Percentiles rank a stretch among this genome's conserved stretches.
phyloP scores from a whole-genome alignment of 2,329 filamentous ascomycete genomes.

The Cryphonectria naterciae region DNA sequence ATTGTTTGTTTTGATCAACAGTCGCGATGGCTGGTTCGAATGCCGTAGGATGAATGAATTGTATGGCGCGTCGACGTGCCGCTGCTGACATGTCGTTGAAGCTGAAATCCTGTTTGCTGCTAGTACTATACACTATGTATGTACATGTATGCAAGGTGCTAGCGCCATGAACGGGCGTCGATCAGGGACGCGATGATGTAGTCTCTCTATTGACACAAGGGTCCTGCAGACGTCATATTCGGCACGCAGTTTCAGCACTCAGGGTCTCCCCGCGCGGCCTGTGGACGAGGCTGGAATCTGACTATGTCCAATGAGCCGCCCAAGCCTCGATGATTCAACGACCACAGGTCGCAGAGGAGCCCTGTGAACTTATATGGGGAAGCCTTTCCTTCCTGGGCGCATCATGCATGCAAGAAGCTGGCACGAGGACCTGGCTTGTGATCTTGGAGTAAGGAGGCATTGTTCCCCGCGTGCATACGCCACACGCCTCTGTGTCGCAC shows the following conservation, averaged over 20 bases:
- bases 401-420: conserved; percentile 15
- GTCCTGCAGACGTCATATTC: conserved; percentile 23
- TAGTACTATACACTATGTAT: not conserved
- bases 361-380: not conserved
- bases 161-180: not conserved
- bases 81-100: not conserved
- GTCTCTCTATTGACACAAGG: conserved; percentile 20
- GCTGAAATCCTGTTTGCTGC: not conserved
- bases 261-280: not conserved
- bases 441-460: conserved; percentile 1
- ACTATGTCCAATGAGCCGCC: conserved; percentile 2
- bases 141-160: not conserved
- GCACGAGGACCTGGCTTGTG: conserved; percentile 3
- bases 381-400: conserved; percentile 7
- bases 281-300: not conserved
- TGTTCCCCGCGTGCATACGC: conserved; percentile 5
- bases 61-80: not conserved
- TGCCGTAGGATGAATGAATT: not conserved
- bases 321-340: not conserved
- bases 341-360: not conserved
- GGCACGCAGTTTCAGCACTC: not conserved
- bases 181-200: conserved; percentile 25
- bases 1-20: conserved; percentile 29
- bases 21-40: not conserved
- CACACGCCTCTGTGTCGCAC: conserved; percentile 5